Evolutionary conservation across 2,329 filamentous ascomycete species (phyloP).

Genomic region (Exophiala viscosa): DNA sequence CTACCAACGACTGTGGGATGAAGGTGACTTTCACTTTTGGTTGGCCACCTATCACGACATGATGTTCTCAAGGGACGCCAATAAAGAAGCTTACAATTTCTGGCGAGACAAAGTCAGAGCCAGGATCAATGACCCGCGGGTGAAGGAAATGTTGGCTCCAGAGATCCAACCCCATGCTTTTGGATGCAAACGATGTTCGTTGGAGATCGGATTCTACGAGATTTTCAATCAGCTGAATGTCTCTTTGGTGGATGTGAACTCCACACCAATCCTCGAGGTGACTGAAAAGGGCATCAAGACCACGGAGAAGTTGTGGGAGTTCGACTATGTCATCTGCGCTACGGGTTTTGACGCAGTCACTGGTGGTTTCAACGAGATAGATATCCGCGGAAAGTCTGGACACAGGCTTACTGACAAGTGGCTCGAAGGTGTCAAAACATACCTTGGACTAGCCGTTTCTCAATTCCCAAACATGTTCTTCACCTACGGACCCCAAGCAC

Average conservation of each 20-base stretch:
- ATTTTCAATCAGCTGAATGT: slow-evolving; percentile 46
- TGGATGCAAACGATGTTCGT: slow-evolving; percentile 48
- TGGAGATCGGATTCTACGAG: slow-evolving; percentile 52
- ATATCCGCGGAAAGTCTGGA: slow-evolving; percentile 40
- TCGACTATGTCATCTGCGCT: slow-evolving; percentile 41
- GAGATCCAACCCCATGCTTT: slow-evolving; percentile 51
- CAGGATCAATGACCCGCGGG: slow-evolving; percentile 49
- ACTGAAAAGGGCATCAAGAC: slow-evolving; percentile 40
- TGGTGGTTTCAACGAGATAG: slow-evolving; percentile 37
- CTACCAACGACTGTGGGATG: not conserved
- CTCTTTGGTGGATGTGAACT: slow-evolving; percentile 43
- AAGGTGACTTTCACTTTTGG: not conserved
- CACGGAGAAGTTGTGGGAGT: slow-evolving; percentile 29
- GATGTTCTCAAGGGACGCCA: slow-evolving; percentile 35
- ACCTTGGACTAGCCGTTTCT: slow-evolving; percentile 39
- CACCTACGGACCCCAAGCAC: slow-evolving; percentile 53
- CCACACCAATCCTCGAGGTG: slow-evolving; percentile 40
- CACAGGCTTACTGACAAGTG: slow-evolving; percentile 35
- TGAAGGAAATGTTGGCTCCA: slow-evolving; percentile 54
- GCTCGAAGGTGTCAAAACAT: slow-evolving; percentile 34
- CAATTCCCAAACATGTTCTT: slow-evolving; percentile 49
- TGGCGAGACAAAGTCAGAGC: slow-evolving; percentile 52
- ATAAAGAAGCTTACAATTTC: slow-evolving; percentile 53
- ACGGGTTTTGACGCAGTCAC: slow-evolving; percentile 45
- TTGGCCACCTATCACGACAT: not conserved